Evolutionary conservation across 2,329 filamentous ascomycete genomes (phyloP).

Genomic region (Westerdykella sp.): DNA sequence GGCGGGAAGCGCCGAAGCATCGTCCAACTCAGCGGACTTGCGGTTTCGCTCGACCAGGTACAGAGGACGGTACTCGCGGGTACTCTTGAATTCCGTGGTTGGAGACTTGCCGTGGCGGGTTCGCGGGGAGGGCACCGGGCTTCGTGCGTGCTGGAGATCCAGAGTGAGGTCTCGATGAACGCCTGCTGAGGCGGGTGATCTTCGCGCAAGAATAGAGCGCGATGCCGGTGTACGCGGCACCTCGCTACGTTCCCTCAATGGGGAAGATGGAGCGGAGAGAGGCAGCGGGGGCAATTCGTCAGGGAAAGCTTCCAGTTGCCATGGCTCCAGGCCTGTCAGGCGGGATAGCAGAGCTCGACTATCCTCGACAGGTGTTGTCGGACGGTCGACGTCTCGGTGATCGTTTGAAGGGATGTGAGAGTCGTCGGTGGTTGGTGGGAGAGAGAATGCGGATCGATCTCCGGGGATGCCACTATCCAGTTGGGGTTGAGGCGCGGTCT

Average conservation of each 20-base stretch:
- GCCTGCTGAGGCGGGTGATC: conserved; percentile 44
- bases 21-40: conserved; percentile 27
- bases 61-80: conserved; percentile 69
- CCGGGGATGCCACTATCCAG: conserved; percentile 25
- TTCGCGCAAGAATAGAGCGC: conserved; percentile 45
- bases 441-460: conserved; percentile 28
- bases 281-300: conserved; percentile 32
- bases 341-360: conserved; percentile 28
- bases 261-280: conserved; percentile 23
- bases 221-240: conserved; percentile 10
- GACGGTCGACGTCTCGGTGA: conserved; percentile 18
- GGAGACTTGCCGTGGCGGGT: conserved; percentile 42
- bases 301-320: conserved; percentile 31
- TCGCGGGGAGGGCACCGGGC: conserved; percentile 29
- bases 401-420: conserved; percentile 17
- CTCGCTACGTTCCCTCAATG: conserved; percentile 23
- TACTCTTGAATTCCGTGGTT: conserved; percentile 50
- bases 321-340: conserved; percentile 32
- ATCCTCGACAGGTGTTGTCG: conserved; percentile 31
- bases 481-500: conserved; percentile 11
- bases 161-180: conserved; percentile 38
- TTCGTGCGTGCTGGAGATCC: conserved; percentile 29
- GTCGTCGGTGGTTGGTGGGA: conserved; percentile 19
- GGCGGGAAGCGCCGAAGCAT: conserved; percentile 45
- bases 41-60: conserved; percentile 67